phyloP scores from a whole-genome alignment of 78 protist species.

The Anaeramoeba flamelloides region DNA sequence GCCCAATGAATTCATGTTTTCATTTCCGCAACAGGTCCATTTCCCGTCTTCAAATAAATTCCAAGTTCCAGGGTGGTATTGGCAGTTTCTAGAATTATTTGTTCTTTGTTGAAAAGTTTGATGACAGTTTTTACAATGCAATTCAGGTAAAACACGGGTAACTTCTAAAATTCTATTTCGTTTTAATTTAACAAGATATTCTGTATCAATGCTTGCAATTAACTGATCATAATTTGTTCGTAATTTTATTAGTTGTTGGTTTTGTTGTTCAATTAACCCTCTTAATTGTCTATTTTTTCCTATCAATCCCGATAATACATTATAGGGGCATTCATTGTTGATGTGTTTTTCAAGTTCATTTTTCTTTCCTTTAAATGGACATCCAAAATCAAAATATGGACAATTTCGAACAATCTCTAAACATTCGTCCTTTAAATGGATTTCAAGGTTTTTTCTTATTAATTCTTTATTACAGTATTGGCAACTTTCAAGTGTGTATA shows the following conservation, averaged over 20 bases:
- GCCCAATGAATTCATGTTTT: not conserved
- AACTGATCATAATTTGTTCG: not conserved
- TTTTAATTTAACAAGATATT: not conserved
- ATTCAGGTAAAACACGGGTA: not conserved
- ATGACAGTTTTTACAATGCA: not conserved
- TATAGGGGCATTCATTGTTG: not conserved
- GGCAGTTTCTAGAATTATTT: not conserved
- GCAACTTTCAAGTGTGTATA: not conserved
- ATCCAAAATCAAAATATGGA: constrained; percentile 1
- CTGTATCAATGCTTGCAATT: not conserved
- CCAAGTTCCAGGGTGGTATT: not conserved
- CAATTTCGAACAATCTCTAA: not conserved
- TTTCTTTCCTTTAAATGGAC: not conserved
- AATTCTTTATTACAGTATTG: not conserved
- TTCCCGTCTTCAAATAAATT: not conserved
- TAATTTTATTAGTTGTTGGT: not conserved
- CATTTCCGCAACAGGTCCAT: not conserved
- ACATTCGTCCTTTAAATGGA: not conserved
- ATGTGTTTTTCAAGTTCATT: not conserved
- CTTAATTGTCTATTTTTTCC: not conserved
- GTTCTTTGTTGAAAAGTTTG: not conserved
- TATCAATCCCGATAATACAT: not conserved
- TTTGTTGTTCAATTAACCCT: not conserved
- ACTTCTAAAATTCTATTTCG: not conserved
- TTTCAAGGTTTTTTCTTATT: not conserved